phyloP scores from a whole-genome alignment of 2,329 filamentous ascomycete genomes.

The Fusarium paranaense region DNA sequence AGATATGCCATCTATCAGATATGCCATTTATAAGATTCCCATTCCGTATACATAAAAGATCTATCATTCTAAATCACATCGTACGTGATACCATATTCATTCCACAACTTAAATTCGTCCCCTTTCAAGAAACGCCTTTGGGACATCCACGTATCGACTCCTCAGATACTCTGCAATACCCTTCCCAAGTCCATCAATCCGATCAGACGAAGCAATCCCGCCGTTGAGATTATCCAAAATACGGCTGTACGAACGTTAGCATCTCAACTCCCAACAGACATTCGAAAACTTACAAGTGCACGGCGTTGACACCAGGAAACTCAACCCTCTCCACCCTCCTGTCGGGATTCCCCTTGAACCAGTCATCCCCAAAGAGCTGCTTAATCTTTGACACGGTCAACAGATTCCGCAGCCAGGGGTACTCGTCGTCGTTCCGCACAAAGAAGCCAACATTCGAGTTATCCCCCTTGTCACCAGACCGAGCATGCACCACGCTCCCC shows the following conservation, averaged over 20 bases:
- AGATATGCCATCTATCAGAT: no score
- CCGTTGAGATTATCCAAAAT: conserved; percentile 60
- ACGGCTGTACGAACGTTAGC: conserved; percentile 31
- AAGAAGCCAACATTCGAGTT: conserved; percentile 61
- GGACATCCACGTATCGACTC: conserved; percentile 58
- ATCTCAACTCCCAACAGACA: background rate
- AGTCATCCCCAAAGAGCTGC: conserved; percentile 52
- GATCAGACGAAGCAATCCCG: conserved; percentile 55
- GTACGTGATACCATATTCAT: background rate
- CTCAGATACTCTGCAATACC: conserved; percentile 58
- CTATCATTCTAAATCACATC: background rate
- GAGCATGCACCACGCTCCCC: conserved; percentile 46
- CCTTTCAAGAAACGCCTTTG: conserved; percentile 55
- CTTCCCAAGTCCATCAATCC: conserved; percentile 60
- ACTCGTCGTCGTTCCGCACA: conserved; percentile 57
- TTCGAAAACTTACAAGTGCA: conserved; percentile 40
- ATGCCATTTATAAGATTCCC: background rate
- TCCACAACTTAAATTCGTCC: conserved; percentile 43
- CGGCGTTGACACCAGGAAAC: conserved; percentile 50
- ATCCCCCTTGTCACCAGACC: conserved; percentile 56
- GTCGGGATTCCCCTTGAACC: conserved; percentile 48
- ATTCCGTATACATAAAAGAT: background rate
- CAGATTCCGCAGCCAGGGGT: conserved; percentile 56
- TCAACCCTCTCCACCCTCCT: conserved; percentile 57
- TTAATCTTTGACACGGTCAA: conserved; percentile 55